Conservation (phyloP, 2,329 filamentous ascomycete genomes). For the Sclerotinia subarctica region DNA sequence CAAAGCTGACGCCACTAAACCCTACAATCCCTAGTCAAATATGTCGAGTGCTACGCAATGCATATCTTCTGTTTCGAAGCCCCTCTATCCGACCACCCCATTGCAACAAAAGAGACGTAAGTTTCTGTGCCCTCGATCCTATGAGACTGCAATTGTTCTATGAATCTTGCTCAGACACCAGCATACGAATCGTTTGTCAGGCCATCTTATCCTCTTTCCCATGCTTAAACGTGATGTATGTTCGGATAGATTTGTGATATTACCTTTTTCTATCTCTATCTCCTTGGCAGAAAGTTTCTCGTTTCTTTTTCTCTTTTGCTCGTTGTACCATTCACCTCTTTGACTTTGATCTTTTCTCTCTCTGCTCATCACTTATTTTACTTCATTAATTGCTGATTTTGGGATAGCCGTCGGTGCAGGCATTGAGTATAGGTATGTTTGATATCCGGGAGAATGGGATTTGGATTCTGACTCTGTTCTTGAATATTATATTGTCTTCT, state of each 20-base stretch:
- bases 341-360: constrained; percentile 3
- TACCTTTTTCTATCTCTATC: constrained; percentile 4
- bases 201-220: constrained; percentile 18
- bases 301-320: constrained; percentile 16
- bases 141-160: constrained; percentile 21
- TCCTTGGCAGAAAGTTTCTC: constrained; percentile 22
- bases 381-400: constrained; percentile 30
- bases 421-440: constrained; percentile 38
- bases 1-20: neutral
- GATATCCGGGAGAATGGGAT: neutral
- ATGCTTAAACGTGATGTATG: constrained; percentile 25
- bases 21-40: neutral
- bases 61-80: constrained; percentile 24
- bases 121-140: constrained; percentile 9
- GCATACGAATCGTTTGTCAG: constrained; percentile 25
- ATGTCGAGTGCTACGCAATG: neutral
- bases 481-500: constrained; percentile 23
- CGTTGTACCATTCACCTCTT: constrained; percentile 15
- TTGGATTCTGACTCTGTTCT: constrained; percentile 21
- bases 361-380: constrained; percentile 27
- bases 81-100: constrained; percentile 23
- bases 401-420: constrained; percentile 38
- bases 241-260: constrained; percentile 10
- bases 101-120: constrained; percentile 24
- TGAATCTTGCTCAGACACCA: constrained; percentile 13